Conservation (phyloP, 768 basidiomycete genomes). For the Tylopilus rubrobrunneus region DNA sequence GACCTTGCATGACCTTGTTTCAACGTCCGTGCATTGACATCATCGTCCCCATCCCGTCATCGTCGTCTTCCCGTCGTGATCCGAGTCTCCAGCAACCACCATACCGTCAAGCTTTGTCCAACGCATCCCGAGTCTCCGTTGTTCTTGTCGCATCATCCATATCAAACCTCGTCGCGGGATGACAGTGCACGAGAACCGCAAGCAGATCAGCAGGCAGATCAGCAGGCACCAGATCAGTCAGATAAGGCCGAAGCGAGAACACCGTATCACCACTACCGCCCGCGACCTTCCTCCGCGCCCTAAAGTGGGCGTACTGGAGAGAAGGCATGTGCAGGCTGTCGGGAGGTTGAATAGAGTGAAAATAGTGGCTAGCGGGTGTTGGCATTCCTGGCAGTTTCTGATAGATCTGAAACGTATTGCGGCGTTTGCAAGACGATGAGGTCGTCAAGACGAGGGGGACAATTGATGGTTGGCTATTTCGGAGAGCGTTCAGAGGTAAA, state of each 20-base stretch:
- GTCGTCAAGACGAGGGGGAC: neutral
- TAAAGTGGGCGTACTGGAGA: conserved; percentile 17
- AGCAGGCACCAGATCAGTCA: neutral
- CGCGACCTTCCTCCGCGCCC: conserved; percentile 13
- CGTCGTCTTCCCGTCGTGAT: neutral
- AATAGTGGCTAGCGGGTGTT: neutral
- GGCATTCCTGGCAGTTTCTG: neutral
- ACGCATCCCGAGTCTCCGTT: neutral
- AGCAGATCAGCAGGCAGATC: too few species aligned
- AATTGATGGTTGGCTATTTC: neutral
- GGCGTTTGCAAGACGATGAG: neutral
- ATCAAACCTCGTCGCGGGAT: conserved; percentile 1
- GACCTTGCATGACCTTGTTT: neutral
- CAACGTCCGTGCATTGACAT: neutral
- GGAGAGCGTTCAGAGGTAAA: neutral
- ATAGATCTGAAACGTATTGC: neutral
- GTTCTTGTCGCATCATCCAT: neutral
- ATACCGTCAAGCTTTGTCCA: neutral
- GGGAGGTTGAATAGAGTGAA: too few species aligned
- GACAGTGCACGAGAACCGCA: neutral
- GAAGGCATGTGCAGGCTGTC: conserved; percentile 6
- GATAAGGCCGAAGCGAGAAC: neutral
- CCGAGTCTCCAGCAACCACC: neutral
- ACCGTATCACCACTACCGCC: conserved; percentile 1
- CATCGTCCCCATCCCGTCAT: neutral